phyloP scores from a whole-genome alignment of 805 yeast species.

The Nakazawaea ernobii region DNA sequence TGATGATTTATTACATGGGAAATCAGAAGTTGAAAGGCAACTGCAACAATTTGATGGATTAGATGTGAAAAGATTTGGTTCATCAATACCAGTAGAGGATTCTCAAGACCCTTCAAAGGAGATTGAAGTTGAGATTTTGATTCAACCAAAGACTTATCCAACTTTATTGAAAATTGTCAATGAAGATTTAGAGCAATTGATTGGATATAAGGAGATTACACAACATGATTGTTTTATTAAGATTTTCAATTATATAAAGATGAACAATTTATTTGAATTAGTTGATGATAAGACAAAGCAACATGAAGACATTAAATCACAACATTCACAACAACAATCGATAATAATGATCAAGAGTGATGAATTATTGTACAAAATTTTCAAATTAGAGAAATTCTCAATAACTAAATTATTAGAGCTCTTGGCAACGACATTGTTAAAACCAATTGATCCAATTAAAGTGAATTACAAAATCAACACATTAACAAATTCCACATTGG shows the following conservation, averaged over 20 bases:
- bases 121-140: constrained; percentile 62
- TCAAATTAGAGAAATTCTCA: constrained; percentile 48
- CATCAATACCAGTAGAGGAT: constrained; percentile 23
- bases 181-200: constrained; percentile 54
- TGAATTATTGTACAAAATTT: constrained; percentile 37
- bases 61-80: constrained; percentile 78
- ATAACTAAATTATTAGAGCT: constrained; percentile 70
- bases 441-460: constrained; percentile 75
- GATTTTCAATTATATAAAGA: constrained; percentile 29
- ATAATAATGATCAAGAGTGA: constrained; percentile 32
- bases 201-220: constrained; percentile 74
- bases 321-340: constrained; percentile 15
- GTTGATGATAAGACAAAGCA: constrained; percentile 18
- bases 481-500: constrained; percentile 70
- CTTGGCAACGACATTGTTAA: constrained; percentile 58
- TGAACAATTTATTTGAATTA: constrained; percentile 28
- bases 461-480: constrained; percentile 74
- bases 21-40: constrained; percentile 24
- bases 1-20: constrained; percentile 40
- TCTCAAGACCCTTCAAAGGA: constrained; percentile 33
- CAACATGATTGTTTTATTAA: constrained; percentile 69
- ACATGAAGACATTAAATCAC: constrained; percentile 11
- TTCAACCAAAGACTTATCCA: constrained; percentile 77
- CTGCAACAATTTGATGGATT: constrained; percentile 72
- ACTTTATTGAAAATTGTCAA: constrained; percentile 59